These are phyloP conservation scores for Penicillium riverlandense DNA, from an alignment of 495 filamentous ascomycete genomes.

Conservation along the genomic window DNA sequence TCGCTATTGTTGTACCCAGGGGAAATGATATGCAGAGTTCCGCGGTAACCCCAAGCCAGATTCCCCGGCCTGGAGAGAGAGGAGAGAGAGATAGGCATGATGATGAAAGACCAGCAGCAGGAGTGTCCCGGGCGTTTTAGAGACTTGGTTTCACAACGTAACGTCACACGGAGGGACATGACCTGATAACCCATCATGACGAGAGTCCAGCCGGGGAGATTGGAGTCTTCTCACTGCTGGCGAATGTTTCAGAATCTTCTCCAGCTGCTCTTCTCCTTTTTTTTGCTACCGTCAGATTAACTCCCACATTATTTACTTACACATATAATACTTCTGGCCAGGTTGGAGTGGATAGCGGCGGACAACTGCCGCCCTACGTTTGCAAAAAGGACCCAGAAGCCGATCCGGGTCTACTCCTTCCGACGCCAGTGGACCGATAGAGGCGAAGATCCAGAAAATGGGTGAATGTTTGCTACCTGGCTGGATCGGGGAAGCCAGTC, in stretches of 20 bases:
- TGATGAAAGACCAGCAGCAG: slow-evolving; percentile 12
- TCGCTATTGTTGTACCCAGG: slow-evolving; percentile 11
- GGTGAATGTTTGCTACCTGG: slow-evolving; percentile 21
- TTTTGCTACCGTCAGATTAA: background rate
- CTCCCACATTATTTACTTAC: no score
- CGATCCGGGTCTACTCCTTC: slow-evolving; percentile 11
- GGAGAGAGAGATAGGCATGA: background rate
- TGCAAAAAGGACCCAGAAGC: slow-evolving; percentile 14
- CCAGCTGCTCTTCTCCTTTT: background rate
- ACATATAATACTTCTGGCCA: no score
- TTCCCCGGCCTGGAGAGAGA: slow-evolving; percentile 2
- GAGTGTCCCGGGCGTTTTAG: slow-evolving; percentile 18
- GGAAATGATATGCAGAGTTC: slow-evolving; percentile 24
- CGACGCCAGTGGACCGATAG: slow-evolving; percentile 9
- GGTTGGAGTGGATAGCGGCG: slow-evolving; percentile 1
- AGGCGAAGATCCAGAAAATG: slow-evolving; percentile 6
- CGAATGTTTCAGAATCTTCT: slow-evolving; percentile 12
- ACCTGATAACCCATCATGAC: slow-evolving; percentile 18
- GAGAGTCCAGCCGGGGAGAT: slow-evolving; percentile 11
- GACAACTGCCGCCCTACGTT: slow-evolving; percentile 15
- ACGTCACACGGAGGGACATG: slow-evolving; percentile 25
- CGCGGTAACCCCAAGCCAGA: slow-evolving; percentile 14
- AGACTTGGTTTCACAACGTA: slow-evolving; percentile 28
- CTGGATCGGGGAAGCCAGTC: slow-evolving; percentile 3
- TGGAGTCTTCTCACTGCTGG: slow-evolving; percentile 6